Evolutionary conservation across 768 basidiomycete species (phyloP), one percentile per base, ranked within the genome.

Genomic region (Suillus ampliporus): DNA sequence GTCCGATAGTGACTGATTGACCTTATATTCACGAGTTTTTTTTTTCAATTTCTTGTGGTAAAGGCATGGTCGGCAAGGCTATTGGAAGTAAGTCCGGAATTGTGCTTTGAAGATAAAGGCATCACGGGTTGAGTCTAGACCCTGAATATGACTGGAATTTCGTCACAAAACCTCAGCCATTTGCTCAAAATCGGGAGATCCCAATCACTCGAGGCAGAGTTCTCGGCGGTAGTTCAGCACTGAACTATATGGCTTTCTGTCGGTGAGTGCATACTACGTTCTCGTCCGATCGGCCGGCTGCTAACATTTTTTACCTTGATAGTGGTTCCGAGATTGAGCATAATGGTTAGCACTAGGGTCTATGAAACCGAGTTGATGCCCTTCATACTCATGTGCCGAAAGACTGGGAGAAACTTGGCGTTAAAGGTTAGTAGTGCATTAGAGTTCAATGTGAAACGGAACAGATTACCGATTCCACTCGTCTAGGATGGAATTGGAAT

Each of bases 301-400:
- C 19, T n/a, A 50, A 50, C 26, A n/a, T n/a, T n/a, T 15, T 38
- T 23, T 10, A 19, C 21, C 48, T 23, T 35, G 9, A 50, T 19
- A 68, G 60, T 11, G 68, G 62, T 38, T 63, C 69, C 35, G 57
- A 40, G 41, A 60, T 70, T 60, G 66, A 70, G 34, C 62, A 61
- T 40, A 60, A 67, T 6, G 62, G 61, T 69, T 21, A 26, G 62
- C 35, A 6, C 38, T 5, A 17, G 2, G 5, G 26, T 5, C 17
- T 5, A 28, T 38, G 40, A 23, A 8, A 40, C 51, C 28, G 31
- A 8, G 5, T 34, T 57, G 31, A n/a, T 59, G 13, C 28, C 26
- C 48, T 38, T 56, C 3, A 19, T 26, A 26, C 23, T 38, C 52
- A n/a, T n/a, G 9, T 19, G n/a, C 5, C 35, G 19, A 15, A 31